These are phyloP conservation scores for Tardiomyces blankii DNA, from an alignment of 1,139 yeast genomes.

Conservation along the genomic window DNA sequence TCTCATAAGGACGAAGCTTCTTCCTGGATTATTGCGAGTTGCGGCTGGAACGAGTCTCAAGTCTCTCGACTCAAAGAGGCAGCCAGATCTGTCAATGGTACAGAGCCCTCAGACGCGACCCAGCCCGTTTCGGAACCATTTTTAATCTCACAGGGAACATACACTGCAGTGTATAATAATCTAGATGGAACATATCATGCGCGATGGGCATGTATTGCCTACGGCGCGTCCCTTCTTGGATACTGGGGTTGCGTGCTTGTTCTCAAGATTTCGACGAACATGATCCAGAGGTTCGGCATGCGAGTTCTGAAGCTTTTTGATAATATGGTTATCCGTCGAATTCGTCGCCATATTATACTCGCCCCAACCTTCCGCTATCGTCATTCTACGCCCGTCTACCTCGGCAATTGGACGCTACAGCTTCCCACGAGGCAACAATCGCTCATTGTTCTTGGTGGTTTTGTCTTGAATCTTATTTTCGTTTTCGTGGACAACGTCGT, in stretches of 20 bases:
- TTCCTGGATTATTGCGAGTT: too few species aligned
- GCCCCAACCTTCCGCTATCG: conserved; percentile 37
- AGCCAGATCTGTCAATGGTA: too few species aligned
- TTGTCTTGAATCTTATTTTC: conserved; percentile 32
- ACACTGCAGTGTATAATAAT: too few species aligned
- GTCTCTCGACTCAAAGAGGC: too few species aligned
- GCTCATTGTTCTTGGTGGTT: conserved; percentile 34
- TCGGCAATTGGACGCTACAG: conserved; percentile 18
- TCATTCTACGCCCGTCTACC: conserved; percentile 30
- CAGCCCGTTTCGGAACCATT: too few species aligned
- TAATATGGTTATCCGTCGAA: conserved; percentile 25
- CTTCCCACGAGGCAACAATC: conserved; percentile 57
- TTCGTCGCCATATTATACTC: conserved; percentile 34
- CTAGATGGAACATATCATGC: too few species aligned
- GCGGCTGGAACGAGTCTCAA: too few species aligned
- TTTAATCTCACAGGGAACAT: too few species aligned
- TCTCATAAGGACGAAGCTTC: too few species aligned
- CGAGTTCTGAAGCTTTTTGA: conserved; percentile 23
- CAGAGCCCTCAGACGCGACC: too few species aligned
- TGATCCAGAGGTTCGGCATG: conserved; percentile 20
- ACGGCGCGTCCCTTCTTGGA: background rate
- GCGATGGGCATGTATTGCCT: too few species aligned
- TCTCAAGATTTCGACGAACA: conserved; percentile 5
- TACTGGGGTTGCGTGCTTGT: conserved; percentile 5
- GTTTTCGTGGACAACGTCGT: conserved; percentile 30